Conservation (phyloP, 345 rosid genomes). For the Bruguiera sexangula region DNA sequence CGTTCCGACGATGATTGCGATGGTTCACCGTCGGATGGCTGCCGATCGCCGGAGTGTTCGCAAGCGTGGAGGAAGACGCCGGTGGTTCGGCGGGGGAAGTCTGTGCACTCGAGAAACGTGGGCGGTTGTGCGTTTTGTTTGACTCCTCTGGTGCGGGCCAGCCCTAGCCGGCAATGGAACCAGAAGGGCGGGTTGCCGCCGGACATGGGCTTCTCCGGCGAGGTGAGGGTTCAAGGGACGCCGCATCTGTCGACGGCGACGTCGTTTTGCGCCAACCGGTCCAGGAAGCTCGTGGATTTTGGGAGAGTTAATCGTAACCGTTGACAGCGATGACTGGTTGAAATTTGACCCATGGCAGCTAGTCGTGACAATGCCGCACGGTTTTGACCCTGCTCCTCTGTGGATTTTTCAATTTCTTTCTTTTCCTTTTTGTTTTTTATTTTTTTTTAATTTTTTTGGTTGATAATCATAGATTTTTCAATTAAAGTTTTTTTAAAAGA, state of each 20-base stretch:
- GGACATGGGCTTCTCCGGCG: slow-evolving; percentile 48
- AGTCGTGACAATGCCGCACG: neutral
- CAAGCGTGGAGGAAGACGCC: slow-evolving; percentile 38
- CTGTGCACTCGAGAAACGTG: slow-evolving; percentile 31
- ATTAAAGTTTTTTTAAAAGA: too few relatives aligned
- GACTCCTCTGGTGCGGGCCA: slow-evolving; percentile 87
- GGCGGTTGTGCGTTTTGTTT: slow-evolving; percentile 73
- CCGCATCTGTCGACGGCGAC: slow-evolving; percentile 73
- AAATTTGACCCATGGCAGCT: slow-evolving; percentile 2
- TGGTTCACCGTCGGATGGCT: slow-evolving; percentile 35
- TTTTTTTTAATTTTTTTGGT: neutral
- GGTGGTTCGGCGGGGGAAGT: slow-evolving; percentile 35
- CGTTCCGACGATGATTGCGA: slow-evolving; percentile 37
- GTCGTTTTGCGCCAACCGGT: slow-evolving; percentile 66
- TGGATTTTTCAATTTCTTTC: neutral
- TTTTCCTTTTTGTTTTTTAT: neutral
- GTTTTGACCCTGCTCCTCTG: slow-evolving; percentile 28
- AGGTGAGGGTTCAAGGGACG: slow-evolving; percentile 44
- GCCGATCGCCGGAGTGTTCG: slow-evolving; percentile 39
- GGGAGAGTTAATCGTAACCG: slow-evolving; percentile 71
- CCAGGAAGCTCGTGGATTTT: slow-evolving; percentile 85
- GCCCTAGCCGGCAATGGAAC: slow-evolving; percentile 65
- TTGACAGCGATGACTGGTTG: slow-evolving; percentile 27
- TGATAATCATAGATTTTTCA: neutral
- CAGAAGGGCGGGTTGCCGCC: slow-evolving; percentile 50